Conservation (phyloP, 495 filamentous ascomycete species). For the Rhypophila decipiens region DNA sequence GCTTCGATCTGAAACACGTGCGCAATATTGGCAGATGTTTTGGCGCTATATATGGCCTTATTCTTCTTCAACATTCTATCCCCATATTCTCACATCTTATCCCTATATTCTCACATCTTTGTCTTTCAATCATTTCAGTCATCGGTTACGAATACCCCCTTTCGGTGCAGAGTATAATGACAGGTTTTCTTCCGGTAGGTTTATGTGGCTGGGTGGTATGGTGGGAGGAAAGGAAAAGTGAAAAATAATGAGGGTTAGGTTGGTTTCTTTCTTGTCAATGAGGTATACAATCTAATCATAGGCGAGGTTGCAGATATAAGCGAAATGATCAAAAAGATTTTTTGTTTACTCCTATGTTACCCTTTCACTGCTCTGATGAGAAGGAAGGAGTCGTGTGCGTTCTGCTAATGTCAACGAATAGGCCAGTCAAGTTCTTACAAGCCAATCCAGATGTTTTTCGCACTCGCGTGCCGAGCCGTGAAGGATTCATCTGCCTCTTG, state of each 20-base stretch:
- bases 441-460: too few species aligned
- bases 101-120: not conserved
- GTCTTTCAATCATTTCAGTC: too few species aligned
- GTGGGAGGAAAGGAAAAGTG: not conserved
- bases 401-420: too few species aligned
- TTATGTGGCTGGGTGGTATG: not conserved
- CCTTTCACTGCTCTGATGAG: not conserved
- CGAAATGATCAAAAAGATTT: not conserved
- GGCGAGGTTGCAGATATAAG: not conserved
- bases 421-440: too few species aligned
- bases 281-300: not conserved
- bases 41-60: not conserved
- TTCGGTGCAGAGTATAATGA: constrained; percentile 1
- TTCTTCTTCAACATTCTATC: not conserved
- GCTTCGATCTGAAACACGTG: too few species aligned
- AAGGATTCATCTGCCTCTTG: too few species aligned
- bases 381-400: too few species aligned
- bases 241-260: not conserved
- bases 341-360: too few species aligned
- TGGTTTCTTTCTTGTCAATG: not conserved
- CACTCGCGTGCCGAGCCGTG: too few species aligned
- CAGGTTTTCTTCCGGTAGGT: not conserved
- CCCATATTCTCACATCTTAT: not conserved
- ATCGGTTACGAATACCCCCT: constrained; percentile 5
- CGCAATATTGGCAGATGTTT: not conserved